phyloP scores from a whole-genome alignment of 345 rosid species.

The Lepidium sativum region DNA sequence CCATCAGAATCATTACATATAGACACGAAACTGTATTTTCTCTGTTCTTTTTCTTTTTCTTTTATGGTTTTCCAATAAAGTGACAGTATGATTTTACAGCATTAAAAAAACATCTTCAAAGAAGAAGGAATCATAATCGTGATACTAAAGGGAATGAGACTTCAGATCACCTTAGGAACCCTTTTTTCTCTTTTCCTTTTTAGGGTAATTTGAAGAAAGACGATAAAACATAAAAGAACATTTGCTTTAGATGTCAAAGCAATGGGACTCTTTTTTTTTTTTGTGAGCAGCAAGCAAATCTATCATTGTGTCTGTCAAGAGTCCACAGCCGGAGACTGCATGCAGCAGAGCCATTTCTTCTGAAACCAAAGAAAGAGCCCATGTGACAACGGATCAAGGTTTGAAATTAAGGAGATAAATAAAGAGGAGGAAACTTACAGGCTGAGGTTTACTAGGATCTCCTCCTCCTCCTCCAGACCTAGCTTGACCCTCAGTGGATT shows the following conservation, averaged over 20 bases:
- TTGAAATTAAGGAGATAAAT: not conserved
- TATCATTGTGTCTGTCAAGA: conserved; percentile 38
- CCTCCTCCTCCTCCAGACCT: conserved; percentile 39
- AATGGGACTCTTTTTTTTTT: conserved; percentile 22
- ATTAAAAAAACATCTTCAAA: conserved; percentile 34
- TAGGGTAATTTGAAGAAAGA: conserved; percentile 28
- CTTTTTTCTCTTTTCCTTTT: not conserved
- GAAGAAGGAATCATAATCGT: conserved; percentile 27
- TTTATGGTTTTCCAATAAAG: conserved; percentile 28
- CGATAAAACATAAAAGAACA: conserved; percentile 28
- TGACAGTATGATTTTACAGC: conserved; percentile 41
- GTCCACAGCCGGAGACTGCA: conserved; percentile 54
- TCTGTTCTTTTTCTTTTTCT: conserved; percentile 8
- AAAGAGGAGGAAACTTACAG: conserved; percentile 44
- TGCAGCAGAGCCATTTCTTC: conserved; percentile 97
- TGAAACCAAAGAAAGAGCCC: conserved; percentile 20
- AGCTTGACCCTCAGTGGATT: conserved; percentile 38
- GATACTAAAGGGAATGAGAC: conserved; percentile 29
- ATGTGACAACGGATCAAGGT: not conserved
- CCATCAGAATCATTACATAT: conserved; percentile 21
- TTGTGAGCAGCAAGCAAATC: not conserved
- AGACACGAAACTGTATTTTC: conserved; percentile 17
- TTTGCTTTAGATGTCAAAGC: conserved; percentile 25
- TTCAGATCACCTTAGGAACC: conserved; percentile 36
- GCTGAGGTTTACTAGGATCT: conserved; percentile 62